Conservation (phyloP, 1,284 basidiomycete species). For the Sporisorium sorghi region DNA sequence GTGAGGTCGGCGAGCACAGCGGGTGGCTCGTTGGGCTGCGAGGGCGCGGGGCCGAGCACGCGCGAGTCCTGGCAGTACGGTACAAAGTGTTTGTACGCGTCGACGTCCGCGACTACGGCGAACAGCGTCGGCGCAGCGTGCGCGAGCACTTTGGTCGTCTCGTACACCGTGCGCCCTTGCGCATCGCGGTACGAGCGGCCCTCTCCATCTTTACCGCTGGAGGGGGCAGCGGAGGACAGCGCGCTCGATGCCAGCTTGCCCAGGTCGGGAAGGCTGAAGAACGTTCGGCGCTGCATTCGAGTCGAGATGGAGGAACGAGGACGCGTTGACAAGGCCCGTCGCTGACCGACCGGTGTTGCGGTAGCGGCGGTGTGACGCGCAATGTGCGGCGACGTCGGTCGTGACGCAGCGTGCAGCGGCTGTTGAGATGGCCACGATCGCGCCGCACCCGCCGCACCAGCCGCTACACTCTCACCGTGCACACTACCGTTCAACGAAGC, state of each 20-base stretch:
- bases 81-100: slow-evolving; percentile 85
- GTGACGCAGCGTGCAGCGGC: slow-evolving; percentile 16
- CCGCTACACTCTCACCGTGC: slow-evolving; percentile 11
- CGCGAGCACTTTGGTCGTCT: slow-evolving; percentile 28
- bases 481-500: slow-evolving; percentile 30
- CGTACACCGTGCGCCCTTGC: slow-evolving; percentile 37
- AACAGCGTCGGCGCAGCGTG: slow-evolving; percentile 77
- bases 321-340: slow-evolving; percentile 4
- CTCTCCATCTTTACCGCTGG: not conserved
- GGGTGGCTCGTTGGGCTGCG: not conserved
- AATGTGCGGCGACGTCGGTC: slow-evolving; percentile 12
- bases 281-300: slow-evolving; percentile 12
- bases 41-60: slow-evolving; percentile 72
- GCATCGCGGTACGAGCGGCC: slow-evolving; percentile 34
- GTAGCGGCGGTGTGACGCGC: slow-evolving; percentile 15
- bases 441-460: not conserved
- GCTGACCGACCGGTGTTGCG: slow-evolving; percentile 20
- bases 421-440: slow-evolving; percentile 17
- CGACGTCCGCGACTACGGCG: slow-evolving; percentile 85
- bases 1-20: slow-evolving; percentile 79
- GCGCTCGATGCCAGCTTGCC: slow-evolving; percentile 41
- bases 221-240: slow-evolving; percentile 15
- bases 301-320: not conserved
- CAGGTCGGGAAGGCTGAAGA: slow-evolving; percentile 48
- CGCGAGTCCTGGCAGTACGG: slow-evolving; percentile 87